Evolutionary conservation across 495 filamentous ascomycete species (phyloP).

Genomic region (Evansstolkia leycettana): DNA sequence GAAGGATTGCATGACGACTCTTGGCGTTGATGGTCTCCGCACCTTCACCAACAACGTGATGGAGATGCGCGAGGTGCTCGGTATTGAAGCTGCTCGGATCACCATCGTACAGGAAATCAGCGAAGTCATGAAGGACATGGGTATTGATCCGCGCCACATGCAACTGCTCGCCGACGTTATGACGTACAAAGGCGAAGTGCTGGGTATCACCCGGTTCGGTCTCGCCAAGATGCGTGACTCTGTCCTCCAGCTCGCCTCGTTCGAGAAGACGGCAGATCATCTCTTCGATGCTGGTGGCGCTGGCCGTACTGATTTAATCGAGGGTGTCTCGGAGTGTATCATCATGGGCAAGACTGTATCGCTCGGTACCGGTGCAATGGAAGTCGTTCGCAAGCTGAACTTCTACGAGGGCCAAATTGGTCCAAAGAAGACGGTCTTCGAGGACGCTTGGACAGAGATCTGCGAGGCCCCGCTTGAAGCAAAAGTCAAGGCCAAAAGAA

Average conservation of each 20-base stretch:
- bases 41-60: slow-evolving; percentile 78
- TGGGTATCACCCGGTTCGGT: slow-evolving; percentile 96
- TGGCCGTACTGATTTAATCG: slow-evolving; percentile 78
- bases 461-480: slow-evolving; percentile 11
- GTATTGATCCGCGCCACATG: slow-evolving; percentile 97
- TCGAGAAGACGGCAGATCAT: slow-evolving; percentile 98
- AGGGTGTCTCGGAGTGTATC: slow-evolving; percentile 93
- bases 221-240: slow-evolving; percentile 94
- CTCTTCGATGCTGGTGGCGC: slow-evolving; percentile 87
- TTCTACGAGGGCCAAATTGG: slow-evolving; percentile 52
- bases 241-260: slow-evolving; percentile 88
- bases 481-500: slow-evolving; percentile 9
- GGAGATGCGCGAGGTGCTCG: slow-evolving; percentile 84
- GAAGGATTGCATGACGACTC: slow-evolving; percentile 77
- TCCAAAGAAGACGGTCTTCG: slow-evolving; percentile 58
- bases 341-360: slow-evolving; percentile 94
- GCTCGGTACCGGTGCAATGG: slow-evolving; percentile 83
- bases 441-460: slow-evolving; percentile 53
- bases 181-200: slow-evolving; percentile 96
- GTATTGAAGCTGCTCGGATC: slow-evolving; percentile 84
- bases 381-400: slow-evolving; percentile 66
- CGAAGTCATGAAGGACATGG: slow-evolving; percentile 79
- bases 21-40: slow-evolving; percentile 64
- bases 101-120: slow-evolving; percentile 76
- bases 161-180: slow-evolving; percentile 96